Evolutionary conservation across 371 early-diverging fungal species (phyloP).

Genomic region (Haplosporangium sp.): DNA sequence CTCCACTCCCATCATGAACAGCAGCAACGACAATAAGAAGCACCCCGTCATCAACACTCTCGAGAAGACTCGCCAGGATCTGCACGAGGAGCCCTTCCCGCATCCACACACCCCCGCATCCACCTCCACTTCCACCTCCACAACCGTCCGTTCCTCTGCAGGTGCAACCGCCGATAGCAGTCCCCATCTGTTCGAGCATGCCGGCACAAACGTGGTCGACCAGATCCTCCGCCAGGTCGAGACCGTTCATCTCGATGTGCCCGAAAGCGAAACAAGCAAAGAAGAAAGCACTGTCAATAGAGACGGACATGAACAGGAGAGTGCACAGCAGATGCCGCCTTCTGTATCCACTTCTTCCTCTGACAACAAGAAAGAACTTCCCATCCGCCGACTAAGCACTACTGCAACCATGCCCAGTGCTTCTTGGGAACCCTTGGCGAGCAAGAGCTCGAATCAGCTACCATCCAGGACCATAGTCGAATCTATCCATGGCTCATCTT

Average conservation of each 20-base stretch:
- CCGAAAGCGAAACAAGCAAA: too few relatives aligned
- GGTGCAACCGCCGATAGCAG: neutral
- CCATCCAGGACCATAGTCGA: constrained; percentile 14
- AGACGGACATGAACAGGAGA: neutral
- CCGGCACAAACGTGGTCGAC: constrained; percentile 20
- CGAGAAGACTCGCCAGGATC: constrained; percentile 23
- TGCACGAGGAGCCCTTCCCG: constrained; percentile 24
- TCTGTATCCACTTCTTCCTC: too few relatives aligned
- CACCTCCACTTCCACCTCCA: neutral
- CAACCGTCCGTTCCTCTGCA: too few relatives aligned
- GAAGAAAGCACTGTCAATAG: too few relatives aligned
- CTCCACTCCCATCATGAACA: too few relatives aligned
- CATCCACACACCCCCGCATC: constrained; percentile 2
- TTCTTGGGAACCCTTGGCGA: constrained; percentile 36
- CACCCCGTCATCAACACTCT: constrained; percentile 41
- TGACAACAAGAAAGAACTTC: neutral
- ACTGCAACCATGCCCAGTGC: constrained; percentile 11
- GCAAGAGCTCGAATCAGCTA: constrained; percentile 37
- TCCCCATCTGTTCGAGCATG: neutral
- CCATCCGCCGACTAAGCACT: constrained; percentile 5
- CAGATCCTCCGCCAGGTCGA: constrained; percentile 32
- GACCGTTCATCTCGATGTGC: constrained; percentile 6
- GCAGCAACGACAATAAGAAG: neutral
- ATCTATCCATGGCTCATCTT: neutral
- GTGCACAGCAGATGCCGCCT: too few relatives aligned